Evolutionary conservation across 139 green algal species (phyloP).

Genomic region (Dunaliella primolecta): DNA sequence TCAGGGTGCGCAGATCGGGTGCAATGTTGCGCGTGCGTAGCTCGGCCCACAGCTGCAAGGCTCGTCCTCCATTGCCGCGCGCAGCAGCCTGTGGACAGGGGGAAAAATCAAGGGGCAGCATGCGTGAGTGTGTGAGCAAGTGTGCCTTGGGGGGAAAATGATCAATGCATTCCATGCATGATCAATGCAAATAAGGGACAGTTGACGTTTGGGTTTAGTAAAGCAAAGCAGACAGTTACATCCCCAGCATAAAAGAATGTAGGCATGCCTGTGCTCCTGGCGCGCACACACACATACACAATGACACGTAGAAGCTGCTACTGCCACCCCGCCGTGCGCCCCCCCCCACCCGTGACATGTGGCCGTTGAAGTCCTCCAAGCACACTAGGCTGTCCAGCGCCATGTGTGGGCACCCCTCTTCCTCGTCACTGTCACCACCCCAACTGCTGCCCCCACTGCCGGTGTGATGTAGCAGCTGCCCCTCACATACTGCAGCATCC

Average conservation of each 20-base stretch:
- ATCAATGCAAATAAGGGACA: not conserved
- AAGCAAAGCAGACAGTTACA: too few relatives aligned
- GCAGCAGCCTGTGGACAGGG: not conserved
- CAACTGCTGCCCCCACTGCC: not conserved
- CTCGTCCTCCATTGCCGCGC: conserved; percentile 1
- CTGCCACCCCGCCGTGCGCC: too few relatives aligned
- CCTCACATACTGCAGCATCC: not conserved
- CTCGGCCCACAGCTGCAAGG: conserved; percentile 10
- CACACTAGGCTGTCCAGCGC: not conserved
- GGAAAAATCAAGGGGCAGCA: not conserved
- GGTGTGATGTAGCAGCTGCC: not conserved
- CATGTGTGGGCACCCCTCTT: not conserved
- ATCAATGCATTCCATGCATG: not conserved
- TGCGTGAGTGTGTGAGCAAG: not conserved
- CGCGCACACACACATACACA: not conserved
- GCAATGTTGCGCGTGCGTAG: not conserved
- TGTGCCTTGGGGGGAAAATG: not conserved
- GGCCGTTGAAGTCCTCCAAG: conserved; percentile 18
- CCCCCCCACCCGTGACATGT: conserved; percentile 4
- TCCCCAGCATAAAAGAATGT: too few relatives aligned
- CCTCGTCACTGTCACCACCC: not conserved
- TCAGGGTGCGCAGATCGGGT: conserved; percentile 20
- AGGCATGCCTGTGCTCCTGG: too few relatives aligned
- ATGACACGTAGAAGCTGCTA: too few relatives aligned
- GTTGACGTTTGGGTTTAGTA: not conserved